Base-by-base conservation (phyloP, 495 filamentous ascomycete species). In the Lasiosphaeria hispida region DNA sequence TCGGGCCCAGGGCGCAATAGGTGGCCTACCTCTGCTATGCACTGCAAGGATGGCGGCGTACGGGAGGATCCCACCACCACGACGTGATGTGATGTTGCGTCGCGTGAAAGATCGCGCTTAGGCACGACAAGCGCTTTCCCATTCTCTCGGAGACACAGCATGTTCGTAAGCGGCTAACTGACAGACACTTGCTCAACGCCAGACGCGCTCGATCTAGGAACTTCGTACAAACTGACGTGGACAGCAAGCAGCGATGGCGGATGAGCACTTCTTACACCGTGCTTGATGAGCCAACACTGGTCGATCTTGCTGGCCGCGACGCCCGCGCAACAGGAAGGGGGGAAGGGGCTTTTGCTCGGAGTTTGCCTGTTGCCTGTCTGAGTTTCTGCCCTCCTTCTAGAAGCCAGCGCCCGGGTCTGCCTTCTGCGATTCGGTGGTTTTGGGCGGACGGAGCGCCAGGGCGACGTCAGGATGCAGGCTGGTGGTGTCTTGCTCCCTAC, bases 71-170 rank as follows among this genome's bases (percentile, higher is more conserved):
- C 49, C 35, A 40, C 23, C 23, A 30, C 23, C 49, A 52, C 15
- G n/a, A 52, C 35, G 35, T 39, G 14, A 15, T 36, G 36, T 23
- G 49, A 40, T 23, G 49, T 36, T 18, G 35, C 36, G 8, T 40
- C 35, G 49, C 30, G 49, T 36, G 10, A 39, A 17, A 18, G 38
- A 23, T 52, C 49, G 49, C 49, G 49, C 35, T 52, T 52, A 52
- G 19, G 35, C 49, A 52, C n/a, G 36, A 15, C 35, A 30, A 30
- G 30, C 47, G 18, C 47, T 14, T 52, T 19, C 36, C 49, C 33
- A 23, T 36, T 18, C 7, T 36, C 15, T 52, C 36, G 33, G 49
- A 23, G 15, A 15, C 43, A 17, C 4, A 47, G 43, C 43, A 47
- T 17, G 17, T 17, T 47, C n/a, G 43, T 30, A 19, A 47, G 43